phyloP scores from a whole-genome alignment of 352 stramenopile genomes.

The Globisporangium yorkense region DNA sequence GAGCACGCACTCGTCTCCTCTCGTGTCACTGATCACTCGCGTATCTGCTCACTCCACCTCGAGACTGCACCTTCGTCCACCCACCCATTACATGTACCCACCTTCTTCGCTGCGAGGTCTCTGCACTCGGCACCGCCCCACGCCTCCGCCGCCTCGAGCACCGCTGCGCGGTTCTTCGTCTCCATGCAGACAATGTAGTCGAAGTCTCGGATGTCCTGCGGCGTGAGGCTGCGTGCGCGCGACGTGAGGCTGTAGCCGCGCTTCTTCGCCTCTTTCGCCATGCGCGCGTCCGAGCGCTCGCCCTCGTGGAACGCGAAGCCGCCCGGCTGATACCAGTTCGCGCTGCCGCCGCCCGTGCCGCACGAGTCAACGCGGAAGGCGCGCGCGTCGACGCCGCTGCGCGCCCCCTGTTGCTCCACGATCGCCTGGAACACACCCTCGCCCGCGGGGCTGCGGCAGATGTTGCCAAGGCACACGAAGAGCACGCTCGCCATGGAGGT shows the following conservation, averaged over 20 bases:
- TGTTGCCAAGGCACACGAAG: slow-evolving; percentile 90
- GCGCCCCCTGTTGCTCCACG: slow-evolving; percentile 28
- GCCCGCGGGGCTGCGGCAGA: slow-evolving; percentile 78
- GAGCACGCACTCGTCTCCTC: neutral
- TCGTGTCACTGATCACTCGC: no score
- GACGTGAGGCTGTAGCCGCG: slow-evolving; percentile 80
- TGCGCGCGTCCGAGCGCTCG: slow-evolving; percentile 73
- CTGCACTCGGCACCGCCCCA: slow-evolving; percentile 66
- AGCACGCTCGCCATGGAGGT: slow-evolving; percentile 56
- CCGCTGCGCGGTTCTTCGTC: slow-evolving; percentile 71
- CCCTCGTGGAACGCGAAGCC: slow-evolving; percentile 87
- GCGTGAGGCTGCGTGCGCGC: slow-evolving; percentile 63
- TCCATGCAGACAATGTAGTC: slow-evolving; percentile 91
- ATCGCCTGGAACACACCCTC: slow-evolving; percentile 86
- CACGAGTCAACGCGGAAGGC: slow-evolving; percentile 78
- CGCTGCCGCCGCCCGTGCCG: slow-evolving; percentile 77
- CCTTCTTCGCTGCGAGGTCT: slow-evolving; percentile 51
- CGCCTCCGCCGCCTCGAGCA: slow-evolving; percentile 72
- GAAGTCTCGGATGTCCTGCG: slow-evolving; percentile 69
- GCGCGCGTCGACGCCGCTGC: slow-evolving; percentile 13
- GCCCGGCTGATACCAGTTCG: slow-evolving; percentile 67
- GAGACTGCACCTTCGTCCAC: no score
- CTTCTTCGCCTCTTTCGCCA: slow-evolving; percentile 82
- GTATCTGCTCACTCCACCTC: no score
- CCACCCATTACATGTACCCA: slow-evolving; percentile 3